Evolutionary conservation across 2,329 filamentous ascomycete species (phyloP), one percentile per base, ranked within the genome.

Genomic region (Ceratocystis alfenasii): DNA sequence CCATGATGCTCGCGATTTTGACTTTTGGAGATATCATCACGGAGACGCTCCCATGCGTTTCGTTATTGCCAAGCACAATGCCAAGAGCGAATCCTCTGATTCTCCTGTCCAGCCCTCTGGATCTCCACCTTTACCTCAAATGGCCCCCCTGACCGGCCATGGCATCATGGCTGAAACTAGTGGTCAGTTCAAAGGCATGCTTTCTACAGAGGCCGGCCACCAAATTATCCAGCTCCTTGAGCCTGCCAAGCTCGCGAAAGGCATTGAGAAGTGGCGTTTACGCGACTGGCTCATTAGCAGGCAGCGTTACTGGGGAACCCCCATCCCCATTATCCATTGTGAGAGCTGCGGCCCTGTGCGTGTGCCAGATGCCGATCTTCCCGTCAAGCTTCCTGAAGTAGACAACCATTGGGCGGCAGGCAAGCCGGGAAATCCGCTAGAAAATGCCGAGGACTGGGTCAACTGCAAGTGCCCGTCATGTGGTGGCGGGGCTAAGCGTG

Each of bases 291-390:
- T 96, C 66, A 87, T 96, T 71, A 95, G 90, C 73, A 85, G 91
- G n/a, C 91, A 96, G 74, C 81, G 91, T 69, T 95, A 95, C 73
- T 96, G 91, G 91, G 91, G 91, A 15, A 84, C 90, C 0, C 91
- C 91, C 0, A 95, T 96, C 64, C 91, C 91, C 20, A 91, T 96
- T 64, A 80, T 95, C 45, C 90, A 96, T 75, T 95, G 91, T 72
- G 74, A 76, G 20, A 80, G 80, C 5, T 96, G 91, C 73, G 91
- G 91, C 6, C 77, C 87, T 1, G 88, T 95, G 1, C 86, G 90
- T 1, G 90, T 95, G 0, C 89, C 89, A 0, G 82, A 83, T 2
- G 78, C 87, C 8, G 81, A 95, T 66, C 81, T 96, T 10, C 91
- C 91, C 0, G 89, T 96, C 6, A 74, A 81, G 69, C 78, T 95